Conservation (phyloP, 2,329 filamentous ascomycete species). For the Lasiodiplodia theobromae region DNA sequence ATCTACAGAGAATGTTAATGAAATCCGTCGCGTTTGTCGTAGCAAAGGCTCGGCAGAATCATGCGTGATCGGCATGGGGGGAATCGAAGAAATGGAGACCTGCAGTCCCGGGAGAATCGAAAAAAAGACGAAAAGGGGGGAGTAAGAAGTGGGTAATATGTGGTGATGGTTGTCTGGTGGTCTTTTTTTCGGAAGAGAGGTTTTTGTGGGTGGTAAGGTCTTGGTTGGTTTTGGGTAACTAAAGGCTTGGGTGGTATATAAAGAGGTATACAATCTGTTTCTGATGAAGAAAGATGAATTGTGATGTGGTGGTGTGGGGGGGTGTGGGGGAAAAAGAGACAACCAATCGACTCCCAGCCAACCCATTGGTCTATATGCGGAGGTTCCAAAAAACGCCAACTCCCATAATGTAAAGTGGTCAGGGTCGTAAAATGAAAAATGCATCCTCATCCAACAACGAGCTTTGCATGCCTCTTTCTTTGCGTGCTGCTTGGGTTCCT, state of each 20-base stretch:
- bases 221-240: constrained; percentile 25
- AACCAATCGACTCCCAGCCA: constrained; percentile 23
- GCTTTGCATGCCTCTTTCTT: constrained; percentile 6
- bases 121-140: neutral
- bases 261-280: constrained; percentile 26
- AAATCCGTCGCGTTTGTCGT: constrained; percentile 17
- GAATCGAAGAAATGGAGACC: neutral
- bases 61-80: constrained; percentile 9
- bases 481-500: neutral
- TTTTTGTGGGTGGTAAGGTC: constrained; percentile 19
- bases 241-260: constrained; percentile 25
- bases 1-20: constrained; percentile 26
- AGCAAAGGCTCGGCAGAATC: constrained; percentile 8
- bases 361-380: constrained; percentile 23
- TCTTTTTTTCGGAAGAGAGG: neutral
- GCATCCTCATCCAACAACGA: constrained; percentile 9
- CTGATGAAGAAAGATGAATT: constrained; percentile 20
- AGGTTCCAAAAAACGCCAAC: constrained; percentile 17
- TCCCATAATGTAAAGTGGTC: constrained; percentile 14
- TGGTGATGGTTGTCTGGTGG: constrained; percentile 9
- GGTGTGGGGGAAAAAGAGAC: constrained; percentile 14
- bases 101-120: constrained; percentile 5
- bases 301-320: constrained; percentile 4
- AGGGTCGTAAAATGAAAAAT: constrained; percentile 10
- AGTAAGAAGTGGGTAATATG: neutral